Conservation (phyloP, 2,329 filamentous ascomycete species). For the Ophiocordyceps camponoti-floridani region DNA sequence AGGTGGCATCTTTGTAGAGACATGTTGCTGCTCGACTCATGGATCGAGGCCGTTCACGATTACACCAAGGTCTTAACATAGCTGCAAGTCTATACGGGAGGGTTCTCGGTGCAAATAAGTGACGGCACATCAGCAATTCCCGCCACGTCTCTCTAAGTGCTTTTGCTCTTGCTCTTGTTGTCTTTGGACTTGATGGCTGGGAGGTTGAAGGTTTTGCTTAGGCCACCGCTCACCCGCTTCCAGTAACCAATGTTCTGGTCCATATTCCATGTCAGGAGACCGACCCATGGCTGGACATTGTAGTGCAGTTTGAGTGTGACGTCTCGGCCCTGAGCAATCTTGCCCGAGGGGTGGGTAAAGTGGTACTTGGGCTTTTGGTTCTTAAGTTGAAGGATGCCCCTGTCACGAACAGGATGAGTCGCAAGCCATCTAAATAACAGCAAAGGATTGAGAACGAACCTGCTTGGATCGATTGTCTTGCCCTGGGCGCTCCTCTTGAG, state of each 20-base stretch:
- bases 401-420: slow-evolving; percentile 8
- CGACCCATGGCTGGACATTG: slow-evolving; percentile 97
- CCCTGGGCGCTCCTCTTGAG: slow-evolving; percentile 39
- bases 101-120: too few relatives aligned
- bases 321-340: slow-evolving; percentile 54
- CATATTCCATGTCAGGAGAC: slow-evolving; percentile 66
- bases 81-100: too few relatives aligned
- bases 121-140: too few relatives aligned
- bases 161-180: slow-evolving; percentile 5
- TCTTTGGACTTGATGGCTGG: slow-evolving; percentile 47
- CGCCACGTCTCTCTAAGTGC: background rate
- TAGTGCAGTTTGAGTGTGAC: slow-evolving; percentile 73
- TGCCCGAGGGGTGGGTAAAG: slow-evolving; percentile 75
- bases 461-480: slow-evolving; percentile 40
- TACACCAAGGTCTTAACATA: too few relatives aligned
- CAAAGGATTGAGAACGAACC: slow-evolving; percentile 16
- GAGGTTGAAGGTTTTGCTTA: slow-evolving; percentile 44
- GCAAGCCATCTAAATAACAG: too few relatives aligned
- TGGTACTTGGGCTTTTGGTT: slow-evolving; percentile 93
- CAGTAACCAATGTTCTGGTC: slow-evolving; percentile 38
- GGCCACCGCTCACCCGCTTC: slow-evolving; percentile 46
- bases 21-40: too few relatives aligned
- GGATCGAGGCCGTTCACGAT: too few relatives aligned
- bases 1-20: too few relatives aligned
- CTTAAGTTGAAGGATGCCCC: slow-evolving; percentile 57